Evolutionary conservation across 148 eudicot genomes (phyloP).

Genomic region (Pouteria glomerata): DNA sequence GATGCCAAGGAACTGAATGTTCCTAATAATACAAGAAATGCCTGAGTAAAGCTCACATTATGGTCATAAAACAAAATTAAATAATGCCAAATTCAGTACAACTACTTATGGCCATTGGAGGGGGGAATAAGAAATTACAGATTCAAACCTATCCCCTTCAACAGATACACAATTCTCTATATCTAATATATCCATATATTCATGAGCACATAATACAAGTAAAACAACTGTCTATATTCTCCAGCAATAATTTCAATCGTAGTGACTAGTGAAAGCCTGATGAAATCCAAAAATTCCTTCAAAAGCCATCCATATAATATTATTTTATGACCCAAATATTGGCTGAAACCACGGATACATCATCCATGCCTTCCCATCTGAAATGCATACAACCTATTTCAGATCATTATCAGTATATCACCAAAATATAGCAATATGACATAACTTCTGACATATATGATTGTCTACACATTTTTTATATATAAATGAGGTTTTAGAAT

Average conservation of each 20-base stretch:
- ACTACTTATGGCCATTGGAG: neutral
- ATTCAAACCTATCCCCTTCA: neutral
- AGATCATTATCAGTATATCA: neutral
- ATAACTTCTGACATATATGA: no score
- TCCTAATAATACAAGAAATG: conserved; percentile 38
- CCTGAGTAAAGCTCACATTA: neutral
- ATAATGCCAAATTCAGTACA: neutral
- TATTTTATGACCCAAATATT: neutral
- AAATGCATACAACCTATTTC: neutral
- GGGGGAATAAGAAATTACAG: neutral
- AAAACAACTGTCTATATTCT: neutral
- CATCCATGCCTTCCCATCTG: neutral
- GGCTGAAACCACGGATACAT: neutral
- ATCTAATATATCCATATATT: neutral
- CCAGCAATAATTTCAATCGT: neutral
- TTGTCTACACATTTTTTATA: no score
- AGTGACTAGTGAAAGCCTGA: no score
- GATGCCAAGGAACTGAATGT: conserved; percentile 90
- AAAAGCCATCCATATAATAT: no score
- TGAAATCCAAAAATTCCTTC: neutral
- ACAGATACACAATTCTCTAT: neutral
- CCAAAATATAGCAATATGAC: neutral
- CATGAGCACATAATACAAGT: neutral
- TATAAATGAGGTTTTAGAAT: neutral
- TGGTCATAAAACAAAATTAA: neutral